These are phyloP conservation scores for Aspergillus caelatus DNA, from an alignment of 2,329 filamentous ascomycete species.

Conservation along the genomic window DNA sequence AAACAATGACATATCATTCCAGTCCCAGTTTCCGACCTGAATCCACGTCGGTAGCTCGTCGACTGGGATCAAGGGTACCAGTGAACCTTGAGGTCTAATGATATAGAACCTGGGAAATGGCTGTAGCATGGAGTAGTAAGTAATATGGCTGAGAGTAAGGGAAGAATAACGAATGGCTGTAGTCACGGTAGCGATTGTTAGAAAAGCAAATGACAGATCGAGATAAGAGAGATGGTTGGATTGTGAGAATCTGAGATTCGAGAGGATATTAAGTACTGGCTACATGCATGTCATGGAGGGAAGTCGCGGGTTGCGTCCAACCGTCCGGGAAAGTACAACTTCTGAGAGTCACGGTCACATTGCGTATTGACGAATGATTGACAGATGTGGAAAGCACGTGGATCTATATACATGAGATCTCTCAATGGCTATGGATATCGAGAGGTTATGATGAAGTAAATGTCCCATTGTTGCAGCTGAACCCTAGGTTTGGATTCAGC, in stretches of 20 bases:
- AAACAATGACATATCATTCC: constrained; percentile 20
- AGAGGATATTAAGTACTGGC: background rate
- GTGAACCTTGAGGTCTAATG: constrained; percentile 35
- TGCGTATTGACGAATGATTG: background rate
- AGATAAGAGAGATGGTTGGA: background rate
- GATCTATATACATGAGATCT: background rate
- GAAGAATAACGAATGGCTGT: constrained; percentile 1
- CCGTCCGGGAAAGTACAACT: background rate
- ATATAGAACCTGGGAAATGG: constrained; percentile 44
- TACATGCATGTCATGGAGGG: background rate
- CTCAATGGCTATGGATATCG: background rate
- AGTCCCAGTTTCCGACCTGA: constrained; percentile 30
- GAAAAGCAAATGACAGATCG: background rate
- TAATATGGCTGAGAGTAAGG: constrained; percentile 8
- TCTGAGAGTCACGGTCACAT: background rate
- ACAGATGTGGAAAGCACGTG: background rate
- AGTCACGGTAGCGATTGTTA: background rate
- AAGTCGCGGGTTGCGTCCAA: background rate
- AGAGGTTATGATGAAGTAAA: constrained; percentile 21
- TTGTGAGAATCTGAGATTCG: background rate
- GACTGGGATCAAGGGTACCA: constrained; percentile 45
- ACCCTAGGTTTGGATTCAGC: constrained; percentile 39
- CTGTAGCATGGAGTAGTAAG: constrained; percentile 15
- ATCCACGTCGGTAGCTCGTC: constrained; percentile 47
- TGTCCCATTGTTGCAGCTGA: constrained; percentile 40